A percentile compares a stretch with the other conserved stretches of the same genome.
Evolutionary conservation across 75 land plant species (phyloP).

Genomic region (Cunninghamia lanceolata): DNA sequence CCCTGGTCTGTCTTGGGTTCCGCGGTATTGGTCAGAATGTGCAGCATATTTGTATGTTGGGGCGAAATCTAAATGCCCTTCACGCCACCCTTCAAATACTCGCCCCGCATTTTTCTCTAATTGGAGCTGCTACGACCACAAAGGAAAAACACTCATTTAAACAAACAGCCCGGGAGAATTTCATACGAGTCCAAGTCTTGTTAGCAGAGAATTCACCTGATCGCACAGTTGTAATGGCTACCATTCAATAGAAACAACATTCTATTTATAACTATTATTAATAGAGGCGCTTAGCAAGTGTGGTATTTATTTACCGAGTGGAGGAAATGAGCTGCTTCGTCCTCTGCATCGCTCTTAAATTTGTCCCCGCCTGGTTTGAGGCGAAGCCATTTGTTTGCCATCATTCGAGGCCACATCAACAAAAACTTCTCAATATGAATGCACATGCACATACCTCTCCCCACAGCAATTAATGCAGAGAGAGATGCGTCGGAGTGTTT

Average conservation of each 20-base stretch:
- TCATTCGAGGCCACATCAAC: background rate
- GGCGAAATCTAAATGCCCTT: too few species aligned
- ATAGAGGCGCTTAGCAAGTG: too few species aligned
- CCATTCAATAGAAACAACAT: slow-evolving; percentile 14
- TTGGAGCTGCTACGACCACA: slow-evolving; percentile 44
- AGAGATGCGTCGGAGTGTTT: too few species aligned
- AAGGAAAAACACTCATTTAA: background rate
- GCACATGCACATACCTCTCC: too few species aligned
- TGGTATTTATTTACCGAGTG: too few species aligned
- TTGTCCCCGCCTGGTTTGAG: too few species aligned
- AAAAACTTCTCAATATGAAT: too few species aligned
- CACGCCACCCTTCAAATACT: slow-evolving; percentile 84
- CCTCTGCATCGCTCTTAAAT: too few species aligned
- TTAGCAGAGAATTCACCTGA: slow-evolving; percentile 40
- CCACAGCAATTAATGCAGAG: too few species aligned
- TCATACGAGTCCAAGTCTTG: background rate
- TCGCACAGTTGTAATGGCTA: slow-evolving; percentile 57
- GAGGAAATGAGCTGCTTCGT: too few species aligned
- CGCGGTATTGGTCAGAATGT: slow-evolving; percentile 61
- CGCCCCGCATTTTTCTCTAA: slow-evolving; percentile 74
- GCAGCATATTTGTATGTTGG: slow-evolving; percentile 66
- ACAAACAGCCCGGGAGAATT: background rate
- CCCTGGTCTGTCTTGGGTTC: slow-evolving; percentile 38
- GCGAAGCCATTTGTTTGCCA: slow-evolving; percentile 1
- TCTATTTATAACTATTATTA: too few species aligned